phyloP scores from a whole-genome alignment of 805 yeast genomes.

The Yarrowia keelungensis region DNA sequence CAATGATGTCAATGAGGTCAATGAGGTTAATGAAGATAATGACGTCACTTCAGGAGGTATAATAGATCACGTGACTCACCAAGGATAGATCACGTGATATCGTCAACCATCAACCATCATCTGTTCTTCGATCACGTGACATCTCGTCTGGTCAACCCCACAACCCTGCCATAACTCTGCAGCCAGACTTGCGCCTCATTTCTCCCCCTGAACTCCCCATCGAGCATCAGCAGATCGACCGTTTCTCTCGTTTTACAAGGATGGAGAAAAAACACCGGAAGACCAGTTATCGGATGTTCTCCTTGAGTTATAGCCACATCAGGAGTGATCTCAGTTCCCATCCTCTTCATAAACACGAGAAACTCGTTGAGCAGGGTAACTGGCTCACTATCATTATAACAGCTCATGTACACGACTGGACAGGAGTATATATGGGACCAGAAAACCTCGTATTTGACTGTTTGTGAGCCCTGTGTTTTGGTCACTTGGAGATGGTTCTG shows the following conservation, averaged over 20 bases:
- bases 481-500: not conserved
- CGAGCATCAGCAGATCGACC: not conserved
- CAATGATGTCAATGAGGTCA: too few species aligned
- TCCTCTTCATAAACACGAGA: not conserved
- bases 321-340: not conserved
- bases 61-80: too few species aligned
- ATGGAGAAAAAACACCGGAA: slow-evolving; percentile 39
- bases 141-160: not conserved
- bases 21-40: too few species aligned
- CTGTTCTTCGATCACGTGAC: too few species aligned
- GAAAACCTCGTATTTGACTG: slow-evolving; percentile 9
- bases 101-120: too few species aligned
- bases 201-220: not conserved
- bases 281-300: slow-evolving; percentile 39
- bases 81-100: too few species aligned
- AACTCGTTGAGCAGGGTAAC: slow-evolving; percentile 24
- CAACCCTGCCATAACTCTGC: slow-evolving; percentile 5
- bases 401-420: slow-evolving; percentile 25
- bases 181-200: slow-evolving; percentile 8
- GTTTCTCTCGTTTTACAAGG: slow-evolving; percentile 36
- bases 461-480: not conserved
- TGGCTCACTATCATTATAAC: slow-evolving; percentile 15
- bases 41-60: too few species aligned
- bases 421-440: slow-evolving; percentile 15
- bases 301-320: slow-evolving; percentile 9